Percentiles rank a stretch among this genome's conserved stretches.
Evolutionary conservation across 1,284 basidiomycete genomes (phyloP).

Genomic region (Termitomyces sp.): DNA sequence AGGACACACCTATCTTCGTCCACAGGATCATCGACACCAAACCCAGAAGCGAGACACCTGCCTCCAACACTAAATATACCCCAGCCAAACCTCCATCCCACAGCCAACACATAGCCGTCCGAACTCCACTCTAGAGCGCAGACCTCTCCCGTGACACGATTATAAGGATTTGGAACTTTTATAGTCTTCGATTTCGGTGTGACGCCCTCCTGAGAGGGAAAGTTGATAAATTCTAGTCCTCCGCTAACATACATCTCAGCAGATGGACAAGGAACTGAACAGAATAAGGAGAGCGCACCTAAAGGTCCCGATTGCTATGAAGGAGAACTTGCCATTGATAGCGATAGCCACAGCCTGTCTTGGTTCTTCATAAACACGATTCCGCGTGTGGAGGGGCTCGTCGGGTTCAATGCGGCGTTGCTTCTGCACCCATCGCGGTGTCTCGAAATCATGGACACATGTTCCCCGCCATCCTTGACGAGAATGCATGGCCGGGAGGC

Average conservation of each 20-base stretch:
- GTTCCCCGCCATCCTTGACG: constrained; percentile 56
- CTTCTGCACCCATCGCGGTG: constrained; percentile 73
- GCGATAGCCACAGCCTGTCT: constrained; percentile 59
- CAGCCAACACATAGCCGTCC: constrained; percentile 96
- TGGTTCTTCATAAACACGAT: constrained; percentile 53
- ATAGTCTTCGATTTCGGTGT: constrained; percentile 51
- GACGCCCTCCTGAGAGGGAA: constrained; percentile 54
- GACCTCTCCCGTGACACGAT: constrained; percentile 66
- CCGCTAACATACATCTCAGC: constrained; percentile 39
- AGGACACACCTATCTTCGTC: constrained; percentile 46
- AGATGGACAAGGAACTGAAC: not conserved
- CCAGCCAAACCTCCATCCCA: constrained; percentile 89
- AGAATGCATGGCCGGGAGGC: constrained; percentile 14
- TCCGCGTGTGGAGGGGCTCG: constrained; percentile 22
- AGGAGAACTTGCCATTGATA: constrained; percentile 80
- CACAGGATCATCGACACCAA: constrained; percentile 64
- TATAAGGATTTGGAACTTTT: constrained; percentile 53
- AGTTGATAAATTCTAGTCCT: constrained; percentile 56
- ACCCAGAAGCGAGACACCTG: constrained; percentile 72
- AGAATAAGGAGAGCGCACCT: constrained; percentile 40
- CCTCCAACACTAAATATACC: constrained; percentile 91
- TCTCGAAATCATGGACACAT: constrained; percentile 62
- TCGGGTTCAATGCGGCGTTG: constrained; percentile 50
- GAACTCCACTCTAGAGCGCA: constrained; percentile 83
- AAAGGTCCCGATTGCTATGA: constrained; percentile 78